A percentile compares a stretch with the other conserved stretches of the same genome.
phyloP scores from a whole-genome alignment of 768 basidiomycete species.

The Tephrocybe rancida region DNA sequence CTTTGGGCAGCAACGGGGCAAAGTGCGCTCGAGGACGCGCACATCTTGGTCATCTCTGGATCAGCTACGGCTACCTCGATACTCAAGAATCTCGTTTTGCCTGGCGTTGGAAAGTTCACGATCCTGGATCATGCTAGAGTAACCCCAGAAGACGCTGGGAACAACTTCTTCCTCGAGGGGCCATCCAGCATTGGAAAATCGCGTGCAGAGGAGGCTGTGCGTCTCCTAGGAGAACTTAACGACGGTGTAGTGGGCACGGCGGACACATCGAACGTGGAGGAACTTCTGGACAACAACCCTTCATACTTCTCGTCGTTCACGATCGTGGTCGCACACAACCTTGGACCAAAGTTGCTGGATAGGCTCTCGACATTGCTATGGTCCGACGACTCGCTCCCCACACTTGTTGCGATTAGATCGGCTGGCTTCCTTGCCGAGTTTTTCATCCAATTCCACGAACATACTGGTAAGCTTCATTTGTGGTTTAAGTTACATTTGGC shows the following conservation, averaged over 20 bases:
- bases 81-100: slow-evolving; percentile 96
- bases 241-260: slow-evolving; percentile 77
- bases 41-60: slow-evolving; percentile 78
- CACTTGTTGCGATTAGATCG: slow-evolving; percentile 79
- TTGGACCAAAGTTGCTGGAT: slow-evolving; percentile 56
- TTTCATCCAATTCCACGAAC: slow-evolving; percentile 87
- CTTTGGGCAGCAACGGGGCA: slow-evolving; percentile 96
- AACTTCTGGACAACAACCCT: slow-evolving; percentile 58
- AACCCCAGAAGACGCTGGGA: slow-evolving; percentile 79
- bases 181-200: slow-evolving; percentile 75
- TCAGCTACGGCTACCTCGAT: slow-evolving; percentile 86
- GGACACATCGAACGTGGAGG: slow-evolving; percentile 54
- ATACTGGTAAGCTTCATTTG: slow-evolving; percentile 61
- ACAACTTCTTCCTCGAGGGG: slow-evolving; percentile 94
- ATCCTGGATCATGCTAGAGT: slow-evolving; percentile 72
- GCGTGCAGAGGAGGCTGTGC: slow-evolving; percentile 79
- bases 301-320: slow-evolving; percentile 66
- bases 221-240: slow-evolving; percentile 83
- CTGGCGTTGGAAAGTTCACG: slow-evolving; percentile 95
- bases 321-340: slow-evolving; percentile 85
- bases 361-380: slow-evolving; percentile 70
- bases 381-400: slow-evolving; percentile 56
- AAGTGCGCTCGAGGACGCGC: slow-evolving; percentile 80
- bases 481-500: background rate
- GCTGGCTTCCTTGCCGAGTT: slow-evolving; percentile 92